A percentile compares a stretch with the other conserved stretches of the same genome.
phyloP scores from a whole-genome alignment of 352 stramenopile genomes.

The Globisporangium irregulare region DNA sequence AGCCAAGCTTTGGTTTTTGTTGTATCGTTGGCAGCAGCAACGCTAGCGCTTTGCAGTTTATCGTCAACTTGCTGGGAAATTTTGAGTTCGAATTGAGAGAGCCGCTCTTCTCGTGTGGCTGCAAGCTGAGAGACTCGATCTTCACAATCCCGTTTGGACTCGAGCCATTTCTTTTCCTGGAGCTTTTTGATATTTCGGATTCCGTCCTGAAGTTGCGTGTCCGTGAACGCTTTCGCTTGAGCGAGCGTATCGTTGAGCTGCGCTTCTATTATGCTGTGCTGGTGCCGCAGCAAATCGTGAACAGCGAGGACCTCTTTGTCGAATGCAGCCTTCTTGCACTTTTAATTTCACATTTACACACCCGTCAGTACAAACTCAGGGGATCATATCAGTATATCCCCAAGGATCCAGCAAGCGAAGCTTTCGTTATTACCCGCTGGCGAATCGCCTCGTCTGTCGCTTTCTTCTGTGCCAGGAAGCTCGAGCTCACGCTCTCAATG shows the following conservation, averaged over 20 bases:
- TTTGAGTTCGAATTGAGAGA: not conserved
- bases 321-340: constrained; percentile 48
- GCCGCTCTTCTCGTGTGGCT: not conserved
- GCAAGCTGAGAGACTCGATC: not conserved
- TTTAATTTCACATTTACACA: not conserved
- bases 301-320: constrained; percentile 44
- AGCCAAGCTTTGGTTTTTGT: not conserved
- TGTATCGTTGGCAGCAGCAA: not conserved
- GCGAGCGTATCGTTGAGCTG: not conserved
- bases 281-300: constrained; percentile 29
- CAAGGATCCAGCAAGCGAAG: too few species aligned
- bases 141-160: not conserved
- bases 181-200: not conserved
- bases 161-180: not conserved
- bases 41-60: not conserved
- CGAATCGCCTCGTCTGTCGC: constrained; percentile 39
- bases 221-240: not conserved
- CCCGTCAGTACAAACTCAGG: not conserved
- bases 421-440: constrained; percentile 26
- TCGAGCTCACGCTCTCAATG: constrained; percentile 20
- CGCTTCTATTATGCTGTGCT: constrained; percentile 17
- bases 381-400: too few species aligned
- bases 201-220: not conserved
- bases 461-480: constrained; percentile 24
- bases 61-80: constrained; percentile 1